Base-by-base conservation (phyloP, 345 rosid species). In the Syzygium oleosum region DNA sequence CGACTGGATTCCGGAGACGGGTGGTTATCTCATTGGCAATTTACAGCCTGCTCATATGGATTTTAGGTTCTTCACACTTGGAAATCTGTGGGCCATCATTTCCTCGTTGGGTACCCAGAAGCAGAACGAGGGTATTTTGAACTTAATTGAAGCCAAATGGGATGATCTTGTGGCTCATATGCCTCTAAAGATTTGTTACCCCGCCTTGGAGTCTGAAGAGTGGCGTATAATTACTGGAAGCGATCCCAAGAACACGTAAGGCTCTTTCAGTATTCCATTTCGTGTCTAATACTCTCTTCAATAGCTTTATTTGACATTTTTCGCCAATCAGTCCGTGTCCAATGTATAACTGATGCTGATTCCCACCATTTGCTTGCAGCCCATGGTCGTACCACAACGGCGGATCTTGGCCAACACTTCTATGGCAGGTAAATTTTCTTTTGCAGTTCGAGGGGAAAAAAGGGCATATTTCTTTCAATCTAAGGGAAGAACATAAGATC, bases 301-400 rank as follows among this genome's bases (percentile, higher is more conserved):
- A 31, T 17, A 34, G 52, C 63, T 85, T 43, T 78, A 86, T 17
- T 68, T 58, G 63, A 19, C 21, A 13, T n/a, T 61, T 41, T 23
- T 34, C 3, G 2, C 25, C 25, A 19, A 19, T 34, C 41, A 17
- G 80, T 73, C 49, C 19, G 46, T 68, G 13, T 19, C 49, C n/a
- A 51, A 38, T 23, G 5, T 58, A 68, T 31, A 61, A 86, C 52
- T 58, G 84, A 63, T 38, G 34, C 27, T 88, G 88, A 85, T 87
- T 78, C 61, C n/a, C 34, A 65, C 34, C 41, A 84, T 68, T 80
- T 85, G 73, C 25, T 27, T 92, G 89, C 94, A 97, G 99, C 87
- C 96, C 99, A 25, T 98, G 98, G 99, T 98, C 99, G 4, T 98
- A 98, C 91, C 99, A 96, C 92, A 96, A 98, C 79, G 99, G 94